Base-by-base conservation (phyloP, 2,329 filamentous ascomycete species). In the Zymoseptoria tritici region DNA sequence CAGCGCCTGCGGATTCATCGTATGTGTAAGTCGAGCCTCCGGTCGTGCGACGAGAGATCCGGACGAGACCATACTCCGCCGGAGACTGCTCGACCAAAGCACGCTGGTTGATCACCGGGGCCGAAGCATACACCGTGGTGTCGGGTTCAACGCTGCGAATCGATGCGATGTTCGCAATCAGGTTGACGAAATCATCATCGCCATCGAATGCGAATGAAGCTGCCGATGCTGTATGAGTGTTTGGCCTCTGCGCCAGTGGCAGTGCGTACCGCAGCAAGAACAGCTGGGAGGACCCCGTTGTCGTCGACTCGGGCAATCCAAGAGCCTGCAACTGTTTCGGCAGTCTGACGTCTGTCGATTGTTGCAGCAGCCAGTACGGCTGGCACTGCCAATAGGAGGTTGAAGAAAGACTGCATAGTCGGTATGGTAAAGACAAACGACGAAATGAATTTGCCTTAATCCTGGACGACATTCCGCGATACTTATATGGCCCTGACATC, bases 91-190 rank as follows among this genome's bases (percentile, higher is more conserved):
- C 49, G n/a, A 57, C 57, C 9, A 63, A 53, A 54, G 64, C 61
- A 55, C 61, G 61, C 50, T 52, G 20, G 24, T 22, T 52, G 50
- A 22, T 19, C n/a, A 64, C 50, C 49, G 64, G 64, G 26, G 57
- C 71, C 60, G 67, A 69, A 49, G 71, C 67, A 56, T 68, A 69
- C 58, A 77, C 68, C 53, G 72, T 64, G 59, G 71, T 73, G 60
- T 77, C 75, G 58, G 74, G 71, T 67, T 76, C 74, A 54, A 77
- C 71, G 67, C 72, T 74, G 36, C 73, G 70, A 55, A 77, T 71
- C 66, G 73, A 50, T 26, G 56, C 61, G 22, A 62, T 42, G 42
- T 49, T 60, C 21, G 59, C 64, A 21, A 77, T 64, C 6, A 69
- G 50, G 8, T 69, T 59, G 22, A 77, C 66, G 31, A 74, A 56